Evolutionary conservation across 179 eudicot species (phyloP).

Genomic region (Vitellaria paradoxa): DNA sequence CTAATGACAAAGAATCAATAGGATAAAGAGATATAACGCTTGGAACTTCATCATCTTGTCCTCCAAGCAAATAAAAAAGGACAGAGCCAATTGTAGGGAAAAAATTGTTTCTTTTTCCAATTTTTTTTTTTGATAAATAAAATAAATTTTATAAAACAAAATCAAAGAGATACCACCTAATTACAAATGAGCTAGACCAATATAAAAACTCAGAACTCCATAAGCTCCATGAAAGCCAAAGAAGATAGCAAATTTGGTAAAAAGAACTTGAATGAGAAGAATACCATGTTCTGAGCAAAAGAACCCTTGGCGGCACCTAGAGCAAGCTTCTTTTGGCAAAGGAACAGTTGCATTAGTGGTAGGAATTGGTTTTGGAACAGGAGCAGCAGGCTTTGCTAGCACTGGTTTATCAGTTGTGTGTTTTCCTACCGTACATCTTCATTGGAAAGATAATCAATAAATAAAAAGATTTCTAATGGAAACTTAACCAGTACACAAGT

Average conservation of each 20-base stretch:
- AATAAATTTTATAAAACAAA: too few species aligned
- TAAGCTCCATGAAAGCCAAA: too few species aligned
- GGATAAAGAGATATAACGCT: background rate
- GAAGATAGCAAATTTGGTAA: too few species aligned
- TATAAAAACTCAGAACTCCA: too few species aligned
- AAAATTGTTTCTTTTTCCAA: too few species aligned
- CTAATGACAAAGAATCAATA: background rate
- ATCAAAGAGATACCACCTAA: too few species aligned
- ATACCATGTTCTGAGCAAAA: constrained; percentile 97
- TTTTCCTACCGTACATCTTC: constrained; percentile 80
- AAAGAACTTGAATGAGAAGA: background rate
- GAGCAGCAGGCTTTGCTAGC: constrained; percentile 38
- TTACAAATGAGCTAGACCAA: too few species aligned
- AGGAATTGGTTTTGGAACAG: constrained; percentile 33
- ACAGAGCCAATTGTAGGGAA: background rate
- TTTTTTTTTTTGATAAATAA: too few species aligned
- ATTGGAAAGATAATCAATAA: constrained; percentile 3
- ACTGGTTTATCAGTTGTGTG: constrained; percentile 95
- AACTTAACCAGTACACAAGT: background rate
- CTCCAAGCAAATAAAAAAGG: background rate
- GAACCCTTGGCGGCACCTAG: constrained; percentile 92
- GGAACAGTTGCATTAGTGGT: constrained; percentile 32
- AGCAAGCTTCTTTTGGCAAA: constrained; percentile 58
- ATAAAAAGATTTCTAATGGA: background rate
- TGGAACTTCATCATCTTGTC: background rate